These are phyloP conservation scores for Tausonia pullulans DNA, from an alignment of 1,284 basidiomycete species.

Conservation along the genomic window DNA sequence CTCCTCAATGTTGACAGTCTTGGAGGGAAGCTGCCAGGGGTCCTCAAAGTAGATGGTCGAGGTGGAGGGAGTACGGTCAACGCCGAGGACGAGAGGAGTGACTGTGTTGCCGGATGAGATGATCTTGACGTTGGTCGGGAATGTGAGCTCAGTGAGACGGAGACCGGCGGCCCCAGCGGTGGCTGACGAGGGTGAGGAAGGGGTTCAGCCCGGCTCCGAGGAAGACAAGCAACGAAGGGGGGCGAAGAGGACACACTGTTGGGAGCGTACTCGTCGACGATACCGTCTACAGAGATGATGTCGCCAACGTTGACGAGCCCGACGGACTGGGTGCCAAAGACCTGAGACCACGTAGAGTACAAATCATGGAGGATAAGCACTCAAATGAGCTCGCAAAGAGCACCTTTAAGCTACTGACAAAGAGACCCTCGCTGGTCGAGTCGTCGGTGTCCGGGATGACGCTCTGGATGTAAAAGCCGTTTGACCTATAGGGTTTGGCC, in stretches of 20 bases:
- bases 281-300: constrained; percentile 31
- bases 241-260: neutral
- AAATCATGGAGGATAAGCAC: constrained; percentile 38
- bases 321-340: constrained; percentile 22
- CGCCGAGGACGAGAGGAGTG: constrained; percentile 44
- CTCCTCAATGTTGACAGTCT: constrained; percentile 42
- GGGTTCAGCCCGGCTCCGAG: neutral
- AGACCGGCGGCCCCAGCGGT: constrained; percentile 38
- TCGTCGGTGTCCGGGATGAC: constrained; percentile 37
- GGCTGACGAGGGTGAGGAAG: constrained; percentile 36
- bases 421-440: constrained; percentile 45
- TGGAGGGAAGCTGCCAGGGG: constrained; percentile 42
- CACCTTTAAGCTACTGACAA: constrained; percentile 25
- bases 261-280: neutral
- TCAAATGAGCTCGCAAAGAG: neutral
- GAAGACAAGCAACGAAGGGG: neutral
- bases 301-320: constrained; percentile 43
- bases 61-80: constrained; percentile 37
- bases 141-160: constrained; percentile 43
- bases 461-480: constrained; percentile 47
- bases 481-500: constrained; percentile 18
- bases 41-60: constrained; percentile 3
- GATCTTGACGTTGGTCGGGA: constrained; percentile 39
- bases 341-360: neutral
- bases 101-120: constrained; percentile 43